Evolutionary conservation across 768 basidiomycete species (phyloP).

Genomic region (Trametes cingulata): DNA sequence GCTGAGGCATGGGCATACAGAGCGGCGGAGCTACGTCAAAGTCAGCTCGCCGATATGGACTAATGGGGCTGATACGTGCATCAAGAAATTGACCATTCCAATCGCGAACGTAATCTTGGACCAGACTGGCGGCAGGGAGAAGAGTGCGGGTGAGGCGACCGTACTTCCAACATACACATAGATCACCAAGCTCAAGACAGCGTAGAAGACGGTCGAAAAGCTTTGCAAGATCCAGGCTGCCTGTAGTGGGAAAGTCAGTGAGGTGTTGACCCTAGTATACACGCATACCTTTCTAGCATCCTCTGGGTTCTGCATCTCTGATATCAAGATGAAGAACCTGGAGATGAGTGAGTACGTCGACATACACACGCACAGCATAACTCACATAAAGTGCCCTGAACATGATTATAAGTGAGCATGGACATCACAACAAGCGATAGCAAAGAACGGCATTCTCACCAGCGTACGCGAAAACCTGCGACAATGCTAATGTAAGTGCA

Average conservation of each 20-base stretch:
- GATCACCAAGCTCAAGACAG: conserved; percentile 40
- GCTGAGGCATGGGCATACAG: conserved; percentile 54
- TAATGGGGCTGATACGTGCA: conserved; percentile 34
- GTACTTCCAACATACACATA: conserved; percentile 51
- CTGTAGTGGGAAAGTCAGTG: conserved; percentile 25
- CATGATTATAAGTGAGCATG: background rate
- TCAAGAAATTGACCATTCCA: conserved; percentile 51
- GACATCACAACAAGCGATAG: background rate
- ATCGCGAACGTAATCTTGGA: conserved; percentile 51
- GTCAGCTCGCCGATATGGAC: too few relatives aligned
- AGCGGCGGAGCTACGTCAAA: conserved; percentile 39
- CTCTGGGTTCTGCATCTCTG: conserved; percentile 52
- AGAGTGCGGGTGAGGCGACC: conserved; percentile 46
- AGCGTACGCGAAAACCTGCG: conserved; percentile 51
- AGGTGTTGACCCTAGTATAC: background rate
- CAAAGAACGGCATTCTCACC: conserved; percentile 29
- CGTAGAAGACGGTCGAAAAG: conserved; percentile 53
- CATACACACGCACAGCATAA: background rate
- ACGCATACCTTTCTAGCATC: conserved; percentile 55
- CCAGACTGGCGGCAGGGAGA: conserved; percentile 51
- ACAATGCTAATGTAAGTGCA: background rate
- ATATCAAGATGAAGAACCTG: conserved; percentile 61
- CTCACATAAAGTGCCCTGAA: conserved; percentile 54
- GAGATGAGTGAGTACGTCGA: background rate
- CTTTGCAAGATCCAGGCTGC: conserved; percentile 57